phyloP scores from a whole-genome alignment of 768 basidiomycete species.

The Phaeotremella skinneri region DNA sequence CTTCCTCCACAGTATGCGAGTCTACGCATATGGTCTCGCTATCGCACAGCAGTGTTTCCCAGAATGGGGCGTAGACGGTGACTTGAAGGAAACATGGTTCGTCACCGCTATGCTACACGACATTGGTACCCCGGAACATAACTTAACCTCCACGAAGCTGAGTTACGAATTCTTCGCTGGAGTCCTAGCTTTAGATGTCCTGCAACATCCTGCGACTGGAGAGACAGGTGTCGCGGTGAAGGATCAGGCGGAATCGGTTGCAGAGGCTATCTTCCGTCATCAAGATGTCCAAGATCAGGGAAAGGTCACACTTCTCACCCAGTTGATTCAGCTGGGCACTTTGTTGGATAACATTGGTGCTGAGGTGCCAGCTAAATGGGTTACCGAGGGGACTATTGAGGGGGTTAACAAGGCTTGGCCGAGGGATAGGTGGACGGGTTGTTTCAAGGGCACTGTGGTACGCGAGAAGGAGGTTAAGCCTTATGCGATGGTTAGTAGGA shows the following conservation, averaged over 20 bases:
- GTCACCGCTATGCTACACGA: slow-evolving; percentile 30
- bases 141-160: slow-evolving; percentile 12
- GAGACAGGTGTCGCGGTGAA: neutral
- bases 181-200: slow-evolving; percentile 16
- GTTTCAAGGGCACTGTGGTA: slow-evolving; percentile 22
- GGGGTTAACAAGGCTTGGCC: slow-evolving; percentile 17
- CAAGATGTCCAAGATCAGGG: slow-evolving; percentile 28
- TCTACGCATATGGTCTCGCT: slow-evolving; percentile 26
- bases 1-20: slow-evolving; percentile 17
- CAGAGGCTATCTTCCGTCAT: slow-evolving; percentile 30
- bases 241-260: slow-evolving; percentile 28
- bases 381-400: slow-evolving; percentile 21
- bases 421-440: slow-evolving; percentile 20
- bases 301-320: slow-evolving; percentile 16
- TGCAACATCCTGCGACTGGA: slow-evolving; percentile 9
- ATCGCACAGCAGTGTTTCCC: slow-evolving; percentile 25
- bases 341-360: slow-evolving; percentile 26
- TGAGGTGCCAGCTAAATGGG: slow-evolving; percentile 9
- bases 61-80: slow-evolving; percentile 6
- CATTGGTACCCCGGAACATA: slow-evolving; percentile 13
- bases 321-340: slow-evolving; percentile 14
- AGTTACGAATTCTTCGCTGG: slow-evolving; percentile 30
- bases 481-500: slow-evolving; percentile 27
- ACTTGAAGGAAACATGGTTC: slow-evolving; percentile 26
- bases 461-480: slow-evolving; percentile 25